Base-by-base conservation (phyloP, 163 green algal species). In the Scenedesmus sp. region DNA sequence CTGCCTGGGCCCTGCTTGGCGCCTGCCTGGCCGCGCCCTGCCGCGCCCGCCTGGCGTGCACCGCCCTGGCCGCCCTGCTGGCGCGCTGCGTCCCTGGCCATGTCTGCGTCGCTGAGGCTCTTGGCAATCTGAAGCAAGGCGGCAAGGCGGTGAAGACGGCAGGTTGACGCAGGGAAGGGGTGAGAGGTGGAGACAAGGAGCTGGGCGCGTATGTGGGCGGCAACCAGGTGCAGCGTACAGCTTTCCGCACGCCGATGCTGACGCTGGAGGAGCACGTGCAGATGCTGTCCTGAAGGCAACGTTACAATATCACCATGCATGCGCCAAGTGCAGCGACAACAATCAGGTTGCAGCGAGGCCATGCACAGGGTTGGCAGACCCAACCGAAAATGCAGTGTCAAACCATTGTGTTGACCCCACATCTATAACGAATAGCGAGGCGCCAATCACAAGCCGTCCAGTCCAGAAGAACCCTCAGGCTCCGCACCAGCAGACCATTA, bases 1-100 rank as follows among this genome's bases (percentile, higher is more conserved):
- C 78, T 84, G 78, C 78, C 78, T 33, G 22, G 78, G 78, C 15
- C 78, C 35, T 49, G 26, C 78, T 59, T 84, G 78, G 33, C 22
- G 35, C 22, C 78, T 56, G 42, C 33, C 24, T 33, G 4, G 42
- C 43, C 43, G 35, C 78, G 40, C 22, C 78, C 78, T 51, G 78
- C 78, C 43, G 33, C 78, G 24, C 42, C 78, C 9, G 33, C 10
- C 42, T 86, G 80, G 44, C 44, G 44, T 2, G 15, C 10, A n/a
- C n/a, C n/a, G n/a, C n/a, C n/a, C n/a, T n/a, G n/a, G n/a, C n/a
- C n/a, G 15, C 18, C 18, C 44, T 70, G 80, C 80, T 86, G 80
- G 46, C 80, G 80, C 26, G n/a, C 30, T 6, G 37, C 46, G 40
- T 65, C 40, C 46, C 70, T 86, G 80, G 37, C 44, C 80, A 40